Evolutionary conservation across 1,284 basidiomycete genomes (phyloP).

Genomic region (Pterulicium gracile): DNA sequence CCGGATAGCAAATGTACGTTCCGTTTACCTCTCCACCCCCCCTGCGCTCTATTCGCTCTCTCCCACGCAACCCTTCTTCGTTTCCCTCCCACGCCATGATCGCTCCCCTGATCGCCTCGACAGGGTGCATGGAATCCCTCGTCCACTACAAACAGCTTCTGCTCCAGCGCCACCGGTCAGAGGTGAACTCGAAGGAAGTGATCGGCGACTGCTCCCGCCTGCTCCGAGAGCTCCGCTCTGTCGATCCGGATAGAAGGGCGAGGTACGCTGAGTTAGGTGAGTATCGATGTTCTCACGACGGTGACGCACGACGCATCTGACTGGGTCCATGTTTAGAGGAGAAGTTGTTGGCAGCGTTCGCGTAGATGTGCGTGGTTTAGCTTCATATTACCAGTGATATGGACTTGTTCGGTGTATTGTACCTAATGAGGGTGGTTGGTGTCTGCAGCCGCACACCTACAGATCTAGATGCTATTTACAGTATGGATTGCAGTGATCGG

Average conservation of each 20-base stretch:
- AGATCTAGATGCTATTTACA: no score
- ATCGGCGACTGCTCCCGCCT: conserved; percentile 39
- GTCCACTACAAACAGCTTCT: conserved; percentile 68
- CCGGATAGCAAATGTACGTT: conserved; percentile 87
- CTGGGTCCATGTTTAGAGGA: no score
- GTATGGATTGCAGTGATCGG: no score
- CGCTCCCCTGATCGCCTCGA: not conserved
- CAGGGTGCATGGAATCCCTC: conserved; percentile 92
- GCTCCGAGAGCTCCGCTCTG: conserved; percentile 36
- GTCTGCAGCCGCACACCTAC: no score
- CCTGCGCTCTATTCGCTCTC: conserved; percentile 6
- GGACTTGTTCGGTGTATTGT: no score
- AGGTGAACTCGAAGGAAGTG: conserved; percentile 26
- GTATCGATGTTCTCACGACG: no score
- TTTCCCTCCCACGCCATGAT: not conserved
- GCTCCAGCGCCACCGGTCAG: conserved; percentile 28
- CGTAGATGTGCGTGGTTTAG: no score
- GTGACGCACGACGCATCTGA: no score
- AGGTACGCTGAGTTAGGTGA: conserved; percentile 58
- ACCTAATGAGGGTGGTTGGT: no score
- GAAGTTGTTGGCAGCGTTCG: no score
- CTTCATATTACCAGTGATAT: no score
- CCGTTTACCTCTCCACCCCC: conserved; percentile 1
- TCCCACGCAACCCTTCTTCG: not conserved
- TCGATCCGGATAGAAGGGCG: conserved; percentile 48